These are phyloP conservation scores for Boletus edulis DNA, from an alignment of 768 basidiomycete genomes.

Conservation along the genomic window DNA sequence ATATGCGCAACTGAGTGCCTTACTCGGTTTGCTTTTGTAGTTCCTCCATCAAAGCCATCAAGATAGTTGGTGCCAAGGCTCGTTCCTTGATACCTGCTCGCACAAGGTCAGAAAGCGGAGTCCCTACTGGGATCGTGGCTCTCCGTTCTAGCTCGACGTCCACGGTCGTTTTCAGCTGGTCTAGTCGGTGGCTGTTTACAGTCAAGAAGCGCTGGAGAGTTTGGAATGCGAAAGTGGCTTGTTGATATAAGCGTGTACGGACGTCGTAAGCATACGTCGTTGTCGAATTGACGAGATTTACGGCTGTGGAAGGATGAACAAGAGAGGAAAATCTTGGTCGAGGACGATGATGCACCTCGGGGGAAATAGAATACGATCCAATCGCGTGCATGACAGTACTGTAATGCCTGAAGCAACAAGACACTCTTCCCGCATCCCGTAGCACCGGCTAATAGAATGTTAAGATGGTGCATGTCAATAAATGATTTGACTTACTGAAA, in stretches of 20 bases:
- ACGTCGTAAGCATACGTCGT: constrained; percentile 72
- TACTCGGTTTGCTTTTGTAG: constrained; percentile 66
- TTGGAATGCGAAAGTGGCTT: constrained; percentile 62
- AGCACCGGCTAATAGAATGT: constrained; percentile 54
- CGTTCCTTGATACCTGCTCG: constrained; percentile 56
- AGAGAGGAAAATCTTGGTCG: not conserved
- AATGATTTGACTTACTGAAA: constrained; percentile 49
- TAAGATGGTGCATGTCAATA: not conserved
- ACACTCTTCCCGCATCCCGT: constrained; percentile 81
- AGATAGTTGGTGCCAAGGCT: constrained; percentile 48
- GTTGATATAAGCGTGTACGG: constrained; percentile 73
- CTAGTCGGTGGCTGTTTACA: constrained; percentile 52
- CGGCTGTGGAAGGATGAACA: constrained; percentile 33
- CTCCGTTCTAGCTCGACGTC: constrained; percentile 48
- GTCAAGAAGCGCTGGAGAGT: constrained; percentile 59
- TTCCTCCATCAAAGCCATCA: constrained; percentile 58
- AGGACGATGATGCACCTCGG: constrained; percentile 46
- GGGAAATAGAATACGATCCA: constrained; percentile 90
- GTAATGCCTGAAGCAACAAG: constrained; percentile 71
- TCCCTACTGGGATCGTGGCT: constrained; percentile 45
- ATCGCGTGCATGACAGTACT: constrained; percentile 57
- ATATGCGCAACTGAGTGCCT: constrained; percentile 16
- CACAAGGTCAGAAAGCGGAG: constrained; percentile 52
- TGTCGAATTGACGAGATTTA: constrained; percentile 69
- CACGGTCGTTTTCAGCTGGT: constrained; percentile 38